Conservation (phyloP, 306 rosid genomes). For the Elaeagnus macrophylla region DNA sequence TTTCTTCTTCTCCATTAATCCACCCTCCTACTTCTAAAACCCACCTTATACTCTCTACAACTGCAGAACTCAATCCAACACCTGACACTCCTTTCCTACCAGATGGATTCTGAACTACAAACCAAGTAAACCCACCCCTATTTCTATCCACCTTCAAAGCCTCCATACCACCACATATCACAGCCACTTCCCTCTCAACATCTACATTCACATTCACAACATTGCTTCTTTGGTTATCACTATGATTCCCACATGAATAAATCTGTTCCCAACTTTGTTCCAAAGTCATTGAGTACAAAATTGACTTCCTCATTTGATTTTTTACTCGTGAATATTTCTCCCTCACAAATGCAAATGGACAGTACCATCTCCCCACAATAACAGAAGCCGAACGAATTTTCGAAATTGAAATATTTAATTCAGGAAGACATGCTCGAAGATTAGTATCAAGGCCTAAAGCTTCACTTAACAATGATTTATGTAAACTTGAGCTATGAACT, state of each 20-base stretch:
- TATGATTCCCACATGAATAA: slow-evolving; percentile 33
- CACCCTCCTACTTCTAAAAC: no score
- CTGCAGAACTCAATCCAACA: slow-evolving; percentile 55
- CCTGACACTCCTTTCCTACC: slow-evolving; percentile 10
- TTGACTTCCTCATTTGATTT: slow-evolving; percentile 54
- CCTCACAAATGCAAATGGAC: slow-evolving; percentile 65
- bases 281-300: slow-evolving; percentile 50
- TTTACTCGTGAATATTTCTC: slow-evolving; percentile 27
- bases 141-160: slow-evolving; percentile 32
- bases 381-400: slow-evolving; percentile 40
- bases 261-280: slow-evolving; percentile 87
- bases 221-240: neutral
- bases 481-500: slow-evolving; percentile 38
- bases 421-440: slow-evolving; percentile 44
- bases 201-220: slow-evolving; percentile 33
- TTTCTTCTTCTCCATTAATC: no score
- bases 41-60: slow-evolving; percentile 40
- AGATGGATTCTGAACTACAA: slow-evolving; percentile 33
- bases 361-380: slow-evolving; percentile 70
- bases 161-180: slow-evolving; percentile 44
- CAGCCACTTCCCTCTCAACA: slow-evolving; percentile 52
- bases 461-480: slow-evolving; percentile 22
- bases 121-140: slow-evolving; percentile 51
- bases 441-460: slow-evolving; percentile 57
- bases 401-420: slow-evolving; percentile 45